These are phyloP conservation scores for Pontederia crassipes DNA, from an alignment of 176 grass and related monocot species.

Conservation along the genomic window DNA sequence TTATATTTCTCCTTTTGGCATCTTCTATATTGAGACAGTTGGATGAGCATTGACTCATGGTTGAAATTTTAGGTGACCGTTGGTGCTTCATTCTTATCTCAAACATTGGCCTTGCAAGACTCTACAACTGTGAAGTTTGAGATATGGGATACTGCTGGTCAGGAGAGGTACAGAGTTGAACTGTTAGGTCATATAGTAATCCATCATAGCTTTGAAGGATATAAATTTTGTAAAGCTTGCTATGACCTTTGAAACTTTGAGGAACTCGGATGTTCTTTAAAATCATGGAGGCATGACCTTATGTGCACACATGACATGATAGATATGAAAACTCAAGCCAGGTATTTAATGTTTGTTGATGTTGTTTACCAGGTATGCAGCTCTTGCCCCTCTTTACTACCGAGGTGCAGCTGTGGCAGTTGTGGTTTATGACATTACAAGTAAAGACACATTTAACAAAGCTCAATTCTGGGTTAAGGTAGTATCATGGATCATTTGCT, in stretches of 20 bases:
- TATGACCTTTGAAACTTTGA: background rate
- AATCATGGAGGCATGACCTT: too few relatives aligned
- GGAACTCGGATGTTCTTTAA: too few relatives aligned
- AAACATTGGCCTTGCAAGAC: conserved; percentile 90
- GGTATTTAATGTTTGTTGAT: background rate
- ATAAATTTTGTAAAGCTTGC: background rate
- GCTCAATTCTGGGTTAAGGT: conserved; percentile 99
- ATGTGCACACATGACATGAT: too few relatives aligned
- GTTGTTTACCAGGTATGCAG: conserved; percentile 65
- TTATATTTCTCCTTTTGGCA: too few relatives aligned
- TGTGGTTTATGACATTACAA: conserved; percentile 96
- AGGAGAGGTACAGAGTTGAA: conserved; percentile 60
- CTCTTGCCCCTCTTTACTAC: conserved; percentile 93
- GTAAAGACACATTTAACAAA: conserved; percentile 88
- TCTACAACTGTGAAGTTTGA: conserved; percentile 88
- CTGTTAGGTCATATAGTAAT: background rate
- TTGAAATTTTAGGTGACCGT: conserved; percentile 51
- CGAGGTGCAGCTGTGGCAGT: conserved; percentile 84
- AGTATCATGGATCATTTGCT: background rate
- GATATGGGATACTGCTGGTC: conserved; percentile 97
- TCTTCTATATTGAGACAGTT: too few relatives aligned
- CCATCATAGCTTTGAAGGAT: too few relatives aligned
- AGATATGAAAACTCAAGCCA: too few relatives aligned
- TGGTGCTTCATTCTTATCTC: conserved; percentile 89
- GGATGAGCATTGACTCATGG: too few relatives aligned